Base-by-base conservation (phyloP, 169 alveolate genomes). In the Cryptosporidium baileyi region DNA sequence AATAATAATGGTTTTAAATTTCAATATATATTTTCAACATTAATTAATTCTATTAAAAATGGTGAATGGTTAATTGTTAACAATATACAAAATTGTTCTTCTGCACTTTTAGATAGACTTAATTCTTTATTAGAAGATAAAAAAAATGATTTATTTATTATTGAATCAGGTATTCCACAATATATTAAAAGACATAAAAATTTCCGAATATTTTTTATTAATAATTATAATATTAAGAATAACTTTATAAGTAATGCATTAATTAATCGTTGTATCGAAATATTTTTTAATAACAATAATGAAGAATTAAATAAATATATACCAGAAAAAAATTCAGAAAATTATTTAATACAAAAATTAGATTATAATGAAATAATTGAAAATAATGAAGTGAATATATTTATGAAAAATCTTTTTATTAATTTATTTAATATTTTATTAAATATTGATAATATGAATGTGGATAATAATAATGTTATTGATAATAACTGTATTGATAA, bases 61-160 rank as follows among this genome's bases (percentile, higher is more conserved):
- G 99, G 99, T 5, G 94, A 94, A 60, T 95, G 98, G 98, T 90
- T 96, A 30, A 89, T 96, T 26, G 80, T 97, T 59, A 96, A 93
- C 57, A 93, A 95, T 80, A 93, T 95, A 28, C 96, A 96, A 89
- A 89, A 92, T 61, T 93, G 98, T 67, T 91, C 94, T 22, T 94
- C 98, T 3, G 96, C 98, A 17, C 93, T 97, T 32, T 80, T 97
- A 40, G 99, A 96, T 80, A 92, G 99, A 63, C 67, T 96, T 30
- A 97, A 97, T 81, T 93, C 98, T 19, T 80, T 96, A 26, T 88
- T 97, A 47, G 99, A 97, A 89, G 97, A 92, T 81, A 95, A 82
- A 24, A 92, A 90, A 24, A 74, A 74, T 24, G 67, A 74, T 15
- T 32, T 74, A 8, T 74, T 74, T 54, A 74, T 74, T 28, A 74